Evolutionary conservation across 306 rosid species (phyloP), one percentile per base, ranked within the genome.

Genomic region (Castanea sativa): DNA sequence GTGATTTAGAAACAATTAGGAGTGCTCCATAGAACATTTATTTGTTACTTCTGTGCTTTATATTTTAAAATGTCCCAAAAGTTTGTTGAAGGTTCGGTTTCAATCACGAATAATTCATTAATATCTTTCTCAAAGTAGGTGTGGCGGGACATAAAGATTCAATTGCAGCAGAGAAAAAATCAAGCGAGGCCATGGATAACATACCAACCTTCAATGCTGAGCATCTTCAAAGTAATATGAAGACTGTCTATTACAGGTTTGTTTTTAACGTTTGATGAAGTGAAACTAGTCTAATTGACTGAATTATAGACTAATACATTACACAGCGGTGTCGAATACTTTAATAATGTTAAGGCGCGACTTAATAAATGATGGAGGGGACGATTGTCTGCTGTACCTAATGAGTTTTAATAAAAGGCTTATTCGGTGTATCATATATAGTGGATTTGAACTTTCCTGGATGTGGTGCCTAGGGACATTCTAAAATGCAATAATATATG

Each of bases 191-290:
- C 74, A 8, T 76, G 70, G 81, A 85, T 82, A 94, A 85, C 65
- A 53, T 91, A 56, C 87, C 91, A 53, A 88, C 90, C 77, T 91
- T 91, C 76, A 92, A 89, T 84, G 89, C 91, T 29, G 99, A 95
- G 87, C 91, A 90, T 85, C 77, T 95, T 92, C 99, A 92, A 81
- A 90, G 88, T 88, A 92, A 95, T 88, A 80, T 91, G 90, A 95
- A 92, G 73, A 73, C 80, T 21, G 82, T 95, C 77, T 89, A 90
- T 83, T 91, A 95, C 94, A 95, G 98, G 99, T 95, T 83, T 83
- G 91, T 79, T 82, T 76, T 82, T 30, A 65, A 32, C 51, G 25
- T 33, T 27, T 53, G 15, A 18, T 63, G 32, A 13, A 16, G 55
- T 58, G 5, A 43, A 25, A 13, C 71, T 11, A 29, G 27, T 64